A percentile compares a stretch with the other conserved stretches of the same genome.
Evolutionary conservation across 805 yeast species (phyloP).

Genomic region (Suhomyces faveliae): DNA sequence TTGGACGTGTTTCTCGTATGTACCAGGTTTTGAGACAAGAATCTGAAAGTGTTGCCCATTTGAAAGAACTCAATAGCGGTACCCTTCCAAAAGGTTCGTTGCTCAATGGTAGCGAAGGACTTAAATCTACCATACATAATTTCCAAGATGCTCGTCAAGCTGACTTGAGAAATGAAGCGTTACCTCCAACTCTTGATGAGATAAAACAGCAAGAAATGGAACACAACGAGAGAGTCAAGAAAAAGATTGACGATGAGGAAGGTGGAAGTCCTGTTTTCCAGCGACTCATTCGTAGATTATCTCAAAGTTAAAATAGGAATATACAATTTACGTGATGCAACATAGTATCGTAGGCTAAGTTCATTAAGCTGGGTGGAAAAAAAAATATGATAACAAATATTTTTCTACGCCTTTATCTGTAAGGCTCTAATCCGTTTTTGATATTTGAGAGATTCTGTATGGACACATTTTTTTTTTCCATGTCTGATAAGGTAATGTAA

Average conservation of each 20-base stretch:
- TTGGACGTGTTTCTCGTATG: constrained; percentile 94
- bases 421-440: too few relatives aligned
- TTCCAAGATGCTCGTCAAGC: constrained; percentile 83
- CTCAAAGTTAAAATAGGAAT: constrained; percentile 11
- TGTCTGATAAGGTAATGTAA: too few relatives aligned
- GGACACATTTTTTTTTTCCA: too few relatives aligned
- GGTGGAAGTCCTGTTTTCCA: constrained; percentile 38
- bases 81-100: constrained; percentile 82
- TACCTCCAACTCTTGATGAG: constrained; percentile 79
- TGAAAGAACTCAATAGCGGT: constrained; percentile 74
- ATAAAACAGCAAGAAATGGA: constrained; percentile 44
- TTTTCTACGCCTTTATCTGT: too few relatives aligned
- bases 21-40: constrained; percentile 85
- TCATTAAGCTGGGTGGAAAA: too few relatives aligned
- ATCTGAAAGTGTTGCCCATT: constrained; percentile 77
- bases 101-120: constrained; percentile 78
- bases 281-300: constrained; percentile 37
- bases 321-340: not conserved
- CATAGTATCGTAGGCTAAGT: too few relatives aligned
- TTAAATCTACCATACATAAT: constrained; percentile 61
- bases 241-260: constrained; percentile 30
- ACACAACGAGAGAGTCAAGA: constrained; percentile 43
- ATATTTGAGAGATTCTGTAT: too few relatives aligned
- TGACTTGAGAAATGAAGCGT: constrained; percentile 79
- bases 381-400: too few relatives aligned